Percentiles rank a stretch among this genome's conserved stretches.
phyloP scores from a whole-genome alignment of 2,329 filamentous ascomycete genomes.

The Podosphaera xanthii region DNA sequence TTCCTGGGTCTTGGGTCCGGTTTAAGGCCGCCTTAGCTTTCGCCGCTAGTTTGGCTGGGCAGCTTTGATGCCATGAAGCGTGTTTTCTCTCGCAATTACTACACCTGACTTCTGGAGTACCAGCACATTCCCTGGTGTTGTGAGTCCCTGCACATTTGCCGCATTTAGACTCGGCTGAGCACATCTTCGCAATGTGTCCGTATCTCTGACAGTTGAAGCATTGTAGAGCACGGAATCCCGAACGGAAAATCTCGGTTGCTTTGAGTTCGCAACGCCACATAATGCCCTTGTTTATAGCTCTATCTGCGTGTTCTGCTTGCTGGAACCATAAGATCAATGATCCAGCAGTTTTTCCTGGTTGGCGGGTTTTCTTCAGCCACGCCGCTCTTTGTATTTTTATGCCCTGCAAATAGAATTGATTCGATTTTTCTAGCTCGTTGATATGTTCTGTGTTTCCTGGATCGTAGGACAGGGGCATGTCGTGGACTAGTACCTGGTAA shows the following conservation, averaged over 20 bases:
- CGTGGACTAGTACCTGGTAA: neutral
- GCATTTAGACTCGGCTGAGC: neutral
- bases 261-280: neutral
- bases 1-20: neutral
- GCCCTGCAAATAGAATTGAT: neutral
- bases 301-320: neutral
- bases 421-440: neutral
- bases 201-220: neutral
- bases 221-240: neutral
- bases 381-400: neutral
- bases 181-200: neutral
- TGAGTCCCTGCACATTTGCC: neutral
- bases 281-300: neutral
- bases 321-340: neutral
- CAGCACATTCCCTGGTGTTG: neutral
- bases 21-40: neutral
- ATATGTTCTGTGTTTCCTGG: neutral
- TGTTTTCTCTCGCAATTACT: conserved; percentile 1
- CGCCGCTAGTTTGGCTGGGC: neutral
- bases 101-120: neutral
- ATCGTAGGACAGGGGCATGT: neutral
- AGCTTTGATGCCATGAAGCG: neutral
- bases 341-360: neutral
- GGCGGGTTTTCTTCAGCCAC: neutral
- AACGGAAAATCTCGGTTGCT: neutral